Percentiles rank a stretch among this genome's conserved stretches.
phyloP scores from a whole-genome alignment of 2,329 filamentous ascomycete genomes.

The Sordariomycetes sp. region DNA sequence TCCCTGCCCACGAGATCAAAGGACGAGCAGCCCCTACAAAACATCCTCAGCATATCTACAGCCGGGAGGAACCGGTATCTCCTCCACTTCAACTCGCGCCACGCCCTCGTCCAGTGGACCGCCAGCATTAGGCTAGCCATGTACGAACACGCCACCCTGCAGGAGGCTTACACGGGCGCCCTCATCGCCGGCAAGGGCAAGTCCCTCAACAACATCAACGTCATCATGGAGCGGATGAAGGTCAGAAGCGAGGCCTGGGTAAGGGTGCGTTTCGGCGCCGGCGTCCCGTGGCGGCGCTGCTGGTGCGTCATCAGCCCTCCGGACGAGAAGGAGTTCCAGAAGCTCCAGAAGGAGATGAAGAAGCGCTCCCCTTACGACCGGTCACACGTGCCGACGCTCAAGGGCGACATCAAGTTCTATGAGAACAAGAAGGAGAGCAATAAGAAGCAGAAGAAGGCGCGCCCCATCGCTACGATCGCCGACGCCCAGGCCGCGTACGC shows the following conservation, averaged over 20 bases:
- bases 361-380: conserved; percentile 74
- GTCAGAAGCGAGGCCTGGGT: conserved; percentile 85
- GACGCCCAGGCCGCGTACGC: conserved; percentile 89
- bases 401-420: conserved; percentile 90
- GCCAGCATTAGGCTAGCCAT: conserved; percentile 86
- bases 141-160: conserved; percentile 83
- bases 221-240: conserved; percentile 71
- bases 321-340: conserved; percentile 83
- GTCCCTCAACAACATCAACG: conserved; percentile 73
- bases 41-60: conserved; percentile 90
- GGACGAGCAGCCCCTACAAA: conserved; percentile 72
- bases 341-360: conserved; percentile 71
- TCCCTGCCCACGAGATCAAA: conserved; percentile 72
- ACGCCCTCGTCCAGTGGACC: conserved; percentile 92
- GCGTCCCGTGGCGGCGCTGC: conserved; percentile 89
- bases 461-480: conserved; percentile 81
- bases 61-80: conserved; percentile 92
- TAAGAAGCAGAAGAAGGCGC: conserved; percentile 83
- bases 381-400: conserved; percentile 50
- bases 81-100: conserved; percentile 88
- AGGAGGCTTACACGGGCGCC: conserved; percentile 93
- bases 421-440: conserved; percentile 61
- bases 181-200: conserved; percentile 93
- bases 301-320: conserved; percentile 93
- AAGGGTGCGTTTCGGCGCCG: conserved; percentile 85